Percentiles rank a stretch among this genome's conserved stretches.
These are phyloP conservation scores for Ustilago esculenta DNA, from an alignment of 1,284 basidiomycete species.

Conservation along the genomic window DNA sequence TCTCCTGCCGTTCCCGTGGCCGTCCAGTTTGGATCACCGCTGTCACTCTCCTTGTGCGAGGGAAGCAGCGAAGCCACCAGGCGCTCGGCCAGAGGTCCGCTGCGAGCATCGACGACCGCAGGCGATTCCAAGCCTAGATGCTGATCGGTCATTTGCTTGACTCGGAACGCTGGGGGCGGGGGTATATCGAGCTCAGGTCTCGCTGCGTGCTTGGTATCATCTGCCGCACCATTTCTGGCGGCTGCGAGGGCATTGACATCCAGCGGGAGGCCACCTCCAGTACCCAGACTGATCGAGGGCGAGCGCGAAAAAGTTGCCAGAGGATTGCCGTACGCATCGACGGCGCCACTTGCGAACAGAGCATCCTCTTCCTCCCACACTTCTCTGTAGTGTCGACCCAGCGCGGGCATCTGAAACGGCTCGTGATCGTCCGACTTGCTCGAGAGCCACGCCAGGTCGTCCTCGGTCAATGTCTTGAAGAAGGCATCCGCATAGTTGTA, in stretches of 20 bases:
- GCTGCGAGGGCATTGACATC: conserved; percentile 22
- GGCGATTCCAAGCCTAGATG: conserved; percentile 50
- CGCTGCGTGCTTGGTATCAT: conserved; percentile 9
- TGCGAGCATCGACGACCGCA: conserved; percentile 52
- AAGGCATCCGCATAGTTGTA: conserved; percentile 62
- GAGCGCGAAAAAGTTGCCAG: conserved; percentile 22
- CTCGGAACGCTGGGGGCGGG: conserved; percentile 46
- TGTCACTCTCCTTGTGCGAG: conserved; percentile 11
- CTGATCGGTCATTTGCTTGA: conserved; percentile 51
- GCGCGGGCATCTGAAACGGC: conserved; percentile 82
- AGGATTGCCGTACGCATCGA: conserved; percentile 40
- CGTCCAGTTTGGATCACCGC: conserved; percentile 4
- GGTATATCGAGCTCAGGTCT: conserved; percentile 39
- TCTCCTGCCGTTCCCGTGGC: neutral
- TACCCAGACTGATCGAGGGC: conserved; percentile 34
- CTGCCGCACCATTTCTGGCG: conserved; percentile 12
- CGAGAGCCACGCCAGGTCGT: conserved; percentile 65
- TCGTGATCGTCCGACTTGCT: conserved; percentile 78
- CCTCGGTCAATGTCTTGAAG: conserved; percentile 66
- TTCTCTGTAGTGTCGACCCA: conserved; percentile 87
- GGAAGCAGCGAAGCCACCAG: conserved; percentile 55
- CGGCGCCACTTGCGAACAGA: conserved; percentile 59
- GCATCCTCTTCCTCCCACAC: conserved; percentile 89
- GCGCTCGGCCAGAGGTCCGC: conserved; percentile 57
- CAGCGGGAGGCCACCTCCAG: conserved; percentile 29